phyloP scores from a whole-genome alignment of 495 filamentous ascomycete genomes.

The Darksidea phi region DNA sequence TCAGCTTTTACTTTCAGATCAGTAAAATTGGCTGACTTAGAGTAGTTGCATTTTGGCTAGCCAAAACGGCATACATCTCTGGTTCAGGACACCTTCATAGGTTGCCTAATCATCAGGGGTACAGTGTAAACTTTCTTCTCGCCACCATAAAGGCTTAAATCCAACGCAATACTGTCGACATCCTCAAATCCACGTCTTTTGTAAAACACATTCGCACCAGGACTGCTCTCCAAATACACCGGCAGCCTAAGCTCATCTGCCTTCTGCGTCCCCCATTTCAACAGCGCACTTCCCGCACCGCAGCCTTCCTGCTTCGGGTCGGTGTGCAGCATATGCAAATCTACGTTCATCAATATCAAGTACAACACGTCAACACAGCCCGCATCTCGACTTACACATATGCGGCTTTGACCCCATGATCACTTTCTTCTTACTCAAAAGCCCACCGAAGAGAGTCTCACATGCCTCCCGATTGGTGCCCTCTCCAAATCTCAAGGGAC shows the following conservation, averaged over 20 bases:
- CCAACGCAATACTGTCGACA: conserved; percentile 3
- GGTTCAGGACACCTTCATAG: background rate
- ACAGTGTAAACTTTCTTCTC: background rate
- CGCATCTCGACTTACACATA: conserved; percentile 6
- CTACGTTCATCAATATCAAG: conserved; percentile 1
- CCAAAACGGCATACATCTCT: background rate
- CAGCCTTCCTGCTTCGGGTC: conserved; percentile 14
- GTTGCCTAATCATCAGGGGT: conserved; percentile 11
- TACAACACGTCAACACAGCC: background rate
- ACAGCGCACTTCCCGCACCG: conserved; percentile 13
- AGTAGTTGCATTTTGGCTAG: background rate
- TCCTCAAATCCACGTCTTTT: conserved; percentile 20
- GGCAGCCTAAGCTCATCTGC: conserved; percentile 12
- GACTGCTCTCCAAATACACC: conserved; percentile 15
- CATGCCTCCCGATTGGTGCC: conserved; percentile 15
- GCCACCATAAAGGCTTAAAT: conserved; percentile 9
- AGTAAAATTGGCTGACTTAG: background rate
- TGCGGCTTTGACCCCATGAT: conserved; percentile 19
- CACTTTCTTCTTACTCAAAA: conserved; percentile 12
- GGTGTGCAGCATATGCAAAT: conserved; percentile 14
- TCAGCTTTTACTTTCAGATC: too few species aligned
- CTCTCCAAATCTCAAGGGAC: background rate
- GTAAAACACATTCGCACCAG: conserved; percentile 14
- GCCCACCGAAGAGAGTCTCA: conserved; percentile 15
- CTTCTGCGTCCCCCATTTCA: conserved; percentile 15